phyloP scores from a whole-genome alignment of 768 basidiomycete species.

The Panaeolus papilionaceus region DNA sequence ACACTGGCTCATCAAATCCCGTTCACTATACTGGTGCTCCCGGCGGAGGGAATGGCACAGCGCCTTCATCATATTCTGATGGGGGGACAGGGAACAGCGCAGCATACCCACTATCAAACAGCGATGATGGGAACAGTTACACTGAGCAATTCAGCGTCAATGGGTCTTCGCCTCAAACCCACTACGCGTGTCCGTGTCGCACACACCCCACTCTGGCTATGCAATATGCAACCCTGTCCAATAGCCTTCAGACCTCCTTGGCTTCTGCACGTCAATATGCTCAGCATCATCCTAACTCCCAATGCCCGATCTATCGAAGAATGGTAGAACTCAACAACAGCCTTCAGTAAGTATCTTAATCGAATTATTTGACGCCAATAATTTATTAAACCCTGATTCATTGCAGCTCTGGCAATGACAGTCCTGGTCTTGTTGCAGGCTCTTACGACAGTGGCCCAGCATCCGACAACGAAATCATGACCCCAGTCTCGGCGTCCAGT shows the following conservation, averaged over 20 bases:
- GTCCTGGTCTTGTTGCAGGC: constrained; percentile 50
- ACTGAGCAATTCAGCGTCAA: constrained; percentile 42
- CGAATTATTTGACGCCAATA: not conserved
- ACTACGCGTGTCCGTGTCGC: constrained; percentile 61
- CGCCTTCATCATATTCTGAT: constrained; percentile 46
- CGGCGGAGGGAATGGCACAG: constrained; percentile 26
- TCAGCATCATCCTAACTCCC: constrained; percentile 58
- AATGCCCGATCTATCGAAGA: constrained; percentile 62
- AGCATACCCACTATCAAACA: constrained; percentile 42
- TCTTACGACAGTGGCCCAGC: constrained; percentile 66
- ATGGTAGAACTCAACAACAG: constrained; percentile 66
- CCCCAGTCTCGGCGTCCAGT: constrained; percentile 57
- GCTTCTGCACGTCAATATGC: constrained; percentile 65
- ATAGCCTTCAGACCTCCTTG: constrained; percentile 66
- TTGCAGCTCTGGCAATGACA: constrained; percentile 52
- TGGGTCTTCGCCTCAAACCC: constrained; percentile 41
- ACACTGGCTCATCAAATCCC: constrained; percentile 31
- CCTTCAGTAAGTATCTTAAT: constrained; percentile 62
- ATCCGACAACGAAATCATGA: constrained; percentile 68
- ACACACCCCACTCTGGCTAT: constrained; percentile 64
- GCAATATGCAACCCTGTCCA: constrained; percentile 64
- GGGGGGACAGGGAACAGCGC: constrained; percentile 36
- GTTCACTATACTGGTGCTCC: constrained; percentile 19
- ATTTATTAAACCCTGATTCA: constrained; percentile 19
- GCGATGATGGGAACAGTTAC: constrained; percentile 46